Evolutionary conservation across 305 asterid genomes (phyloP).

Genomic region (Rubia tinctorum): DNA sequence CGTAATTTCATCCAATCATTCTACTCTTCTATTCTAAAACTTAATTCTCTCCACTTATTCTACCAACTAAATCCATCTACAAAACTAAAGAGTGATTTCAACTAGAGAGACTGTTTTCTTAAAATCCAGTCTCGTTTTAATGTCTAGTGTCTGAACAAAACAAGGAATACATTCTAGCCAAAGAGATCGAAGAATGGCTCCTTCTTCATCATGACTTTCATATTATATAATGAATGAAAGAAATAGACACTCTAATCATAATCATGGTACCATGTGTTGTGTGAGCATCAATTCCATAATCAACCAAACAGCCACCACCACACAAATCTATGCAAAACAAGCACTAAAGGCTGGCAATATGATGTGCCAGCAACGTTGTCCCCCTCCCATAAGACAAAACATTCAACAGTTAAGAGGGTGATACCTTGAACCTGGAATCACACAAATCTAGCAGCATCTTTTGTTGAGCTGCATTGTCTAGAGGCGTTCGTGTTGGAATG

Average conservation of each 20-base stretch:
- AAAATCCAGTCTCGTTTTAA: neutral
- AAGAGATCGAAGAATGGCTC: constrained; percentile 13
- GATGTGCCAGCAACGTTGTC: constrained; percentile 36
- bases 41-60: too few relatives aligned
- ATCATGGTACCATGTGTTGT: constrained; percentile 24
- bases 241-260: constrained; percentile 24
- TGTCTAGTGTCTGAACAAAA: constrained; percentile 4
- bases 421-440: constrained; percentile 11
- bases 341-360: constrained; percentile 19
- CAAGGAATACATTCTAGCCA: constrained; percentile 5
- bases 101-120: neutral
- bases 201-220: constrained; percentile 22
- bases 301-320: constrained; percentile 6
- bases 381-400: constrained; percentile 42
- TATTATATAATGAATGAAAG: constrained; percentile 17
- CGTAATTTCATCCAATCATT: too few relatives aligned
- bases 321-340: constrained; percentile 4
- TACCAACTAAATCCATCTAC: too few relatives aligned
- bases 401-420: constrained; percentile 19
- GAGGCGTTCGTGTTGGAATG: constrained; percentile 5
- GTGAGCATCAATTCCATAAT: constrained; percentile 14
- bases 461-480: neutral
- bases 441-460: constrained; percentile 13
- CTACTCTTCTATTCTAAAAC: too few relatives aligned
- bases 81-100: too few relatives aligned